These are phyloP conservation scores for Dioscorea zingiberensis DNA, from an alignment of 106 monocot species.

Conservation along the genomic window DNA sequence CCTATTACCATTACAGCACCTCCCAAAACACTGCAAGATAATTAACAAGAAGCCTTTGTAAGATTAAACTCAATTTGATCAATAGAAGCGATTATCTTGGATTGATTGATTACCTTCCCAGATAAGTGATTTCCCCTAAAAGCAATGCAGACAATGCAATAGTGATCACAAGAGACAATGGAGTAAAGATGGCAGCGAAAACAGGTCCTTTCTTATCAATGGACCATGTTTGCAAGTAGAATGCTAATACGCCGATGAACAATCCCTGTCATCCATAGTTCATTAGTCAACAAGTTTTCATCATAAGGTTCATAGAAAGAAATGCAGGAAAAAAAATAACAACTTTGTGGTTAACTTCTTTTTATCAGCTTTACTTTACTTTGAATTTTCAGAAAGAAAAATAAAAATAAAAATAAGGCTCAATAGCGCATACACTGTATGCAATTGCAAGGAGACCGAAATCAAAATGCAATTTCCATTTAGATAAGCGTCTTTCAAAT, in stretches of 20 bases:
- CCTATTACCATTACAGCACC: constrained; percentile 35
- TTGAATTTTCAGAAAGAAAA: too few species aligned
- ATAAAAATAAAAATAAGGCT: too few species aligned
- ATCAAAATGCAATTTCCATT: neutral
- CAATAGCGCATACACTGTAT: neutral
- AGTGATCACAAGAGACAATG: constrained; percentile 23
- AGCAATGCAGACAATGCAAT: constrained; percentile 9
- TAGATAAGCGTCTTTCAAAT: neutral
- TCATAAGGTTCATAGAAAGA: too few species aligned
- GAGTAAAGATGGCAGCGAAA: constrained; percentile 21
- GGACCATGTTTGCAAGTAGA: constrained; percentile 33
- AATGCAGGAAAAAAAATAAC: too few species aligned
- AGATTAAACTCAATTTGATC: neutral
- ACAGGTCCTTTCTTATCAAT: constrained; percentile 32
- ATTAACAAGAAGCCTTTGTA: neutral
- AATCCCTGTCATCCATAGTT: constrained; percentile 22
- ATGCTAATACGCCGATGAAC: constrained; percentile 22
- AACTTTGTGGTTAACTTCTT: neutral
- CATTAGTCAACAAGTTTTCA: neutral
- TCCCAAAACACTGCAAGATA: constrained; percentile 29
- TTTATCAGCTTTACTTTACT: neutral
- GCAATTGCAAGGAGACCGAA: neutral
- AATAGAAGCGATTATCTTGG: neutral
- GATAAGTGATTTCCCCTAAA: constrained; percentile 4
- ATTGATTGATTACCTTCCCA: constrained; percentile 23